Evolutionary conservation across 208 protist species (phyloP), one percentile per base, ranked within the genome.

Genomic region (Acanthamoeba rhysodes): DNA sequence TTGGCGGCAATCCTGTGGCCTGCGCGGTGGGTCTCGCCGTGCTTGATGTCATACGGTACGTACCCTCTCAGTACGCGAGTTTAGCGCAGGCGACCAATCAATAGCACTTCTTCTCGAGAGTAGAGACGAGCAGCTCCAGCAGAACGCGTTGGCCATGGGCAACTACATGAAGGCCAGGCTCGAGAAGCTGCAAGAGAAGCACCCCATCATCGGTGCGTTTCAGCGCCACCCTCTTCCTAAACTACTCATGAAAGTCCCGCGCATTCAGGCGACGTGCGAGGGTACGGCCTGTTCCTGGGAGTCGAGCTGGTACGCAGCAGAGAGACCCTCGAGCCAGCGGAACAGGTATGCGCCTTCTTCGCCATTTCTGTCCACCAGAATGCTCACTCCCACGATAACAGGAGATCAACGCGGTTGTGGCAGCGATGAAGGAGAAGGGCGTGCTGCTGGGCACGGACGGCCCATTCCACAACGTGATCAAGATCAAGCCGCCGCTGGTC

Each of bases 401-500:
- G 41, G 87, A 93, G 24, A 93, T 45, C 27, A 57, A n/a, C 37
- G 55, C 18, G 18, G 57, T 93, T 8, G 53, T 91, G 24, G 78
- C 27, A 5, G 27, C 16, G 29, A 93, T 82, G 85, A 95, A 91
- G 48, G 78, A 95, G n/a, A 88, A 64, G 62, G 74, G 78, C 34
- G 37, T 95, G 16, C 66, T 95, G 53, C 20, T 95, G 1, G 64
- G 82, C 66, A 93, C 74, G 12, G 94, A 92, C 37, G 94, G 94
- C 4, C 94, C 78, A 0, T 82, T 55, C 45, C 78, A 92, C 50
- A 95, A 95, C 82, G 94, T 95, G 24, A 48, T 95, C 62, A 91
- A 92, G 48, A 72, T 95, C 34, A 95, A 95, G 37, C 94, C 94
- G 27, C 94, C 94, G 24, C 68, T 95, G 29, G 53, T 70, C 55